These are phyloP conservation scores for Cryptosporidium meleagridis DNA, from an alignment of 169 alveolate species.

Conservation along the genomic window DNA sequence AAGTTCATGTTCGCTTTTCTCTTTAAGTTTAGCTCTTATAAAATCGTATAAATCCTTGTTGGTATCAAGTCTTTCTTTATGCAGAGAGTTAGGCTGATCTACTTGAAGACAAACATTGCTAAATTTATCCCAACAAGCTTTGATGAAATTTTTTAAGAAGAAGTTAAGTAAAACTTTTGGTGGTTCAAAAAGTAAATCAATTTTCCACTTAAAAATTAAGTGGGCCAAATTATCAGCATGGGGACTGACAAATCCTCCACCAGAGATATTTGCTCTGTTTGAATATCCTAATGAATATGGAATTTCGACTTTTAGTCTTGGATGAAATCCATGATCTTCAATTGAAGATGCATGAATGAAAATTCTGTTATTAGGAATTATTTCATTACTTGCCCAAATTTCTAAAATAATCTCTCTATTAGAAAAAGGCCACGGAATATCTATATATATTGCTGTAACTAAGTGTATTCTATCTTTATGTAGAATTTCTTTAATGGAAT, in stretches of 20 bases:
- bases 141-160: constrained; percentile 34
- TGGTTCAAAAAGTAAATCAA: constrained; percentile 49
- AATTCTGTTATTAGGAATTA: constrained; percentile 48
- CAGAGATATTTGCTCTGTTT: constrained; percentile 51
- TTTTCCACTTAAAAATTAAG: constrained; percentile 50
- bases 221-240: constrained; percentile 10
- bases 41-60: constrained; percentile 47
- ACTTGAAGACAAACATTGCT: constrained; percentile 33
- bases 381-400: constrained; percentile 71
- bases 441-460: constrained; percentile 50
- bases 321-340: constrained; percentile 59
- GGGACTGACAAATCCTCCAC: constrained; percentile 72
- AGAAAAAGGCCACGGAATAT: constrained; percentile 71
- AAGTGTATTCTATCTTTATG: constrained; percentile 44
- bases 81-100: constrained; percentile 39
- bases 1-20: neutral
- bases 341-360: constrained; percentile 70
- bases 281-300: constrained; percentile 30
- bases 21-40: constrained; percentile 10
- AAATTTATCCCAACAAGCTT: constrained; percentile 72
- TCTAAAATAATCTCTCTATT: constrained; percentile 63
- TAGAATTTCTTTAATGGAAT: constrained; percentile 42
- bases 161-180: constrained; percentile 36
- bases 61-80: constrained; percentile 34
- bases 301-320: constrained; percentile 53